These are phyloP conservation scores for Eremothecium cymbalariae DNA, from an alignment of 1,139 yeast species.

Conservation along the genomic window DNA sequence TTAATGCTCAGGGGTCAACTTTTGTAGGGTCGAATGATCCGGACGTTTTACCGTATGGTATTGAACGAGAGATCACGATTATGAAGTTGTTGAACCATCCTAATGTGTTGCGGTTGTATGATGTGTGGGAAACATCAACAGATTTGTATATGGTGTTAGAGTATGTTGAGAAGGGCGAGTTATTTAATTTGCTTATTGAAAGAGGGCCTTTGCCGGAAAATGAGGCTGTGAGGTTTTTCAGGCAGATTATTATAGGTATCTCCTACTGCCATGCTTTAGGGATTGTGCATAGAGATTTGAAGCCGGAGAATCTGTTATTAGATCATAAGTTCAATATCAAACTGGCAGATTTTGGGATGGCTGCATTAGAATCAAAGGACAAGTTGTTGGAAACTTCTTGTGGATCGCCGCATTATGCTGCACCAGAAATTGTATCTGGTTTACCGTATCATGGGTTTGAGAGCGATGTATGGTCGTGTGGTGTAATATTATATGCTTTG, in stretches of 20 bases:
- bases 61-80: constrained; percentile 89
- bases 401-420: constrained; percentile 98
- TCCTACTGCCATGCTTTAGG: constrained; percentile 90
- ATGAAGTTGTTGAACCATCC: constrained; percentile 89
- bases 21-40: constrained; percentile 39
- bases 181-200: constrained; percentile 84
- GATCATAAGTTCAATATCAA: constrained; percentile 86
- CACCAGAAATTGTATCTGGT: constrained; percentile 96
- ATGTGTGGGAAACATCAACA: constrained; percentile 96
- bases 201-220: constrained; percentile 80
- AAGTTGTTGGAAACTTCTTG: constrained; percentile 87
- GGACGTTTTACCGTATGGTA: constrained; percentile 77
- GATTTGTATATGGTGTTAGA: constrained; percentile 86
- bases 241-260: constrained; percentile 88
- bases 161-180: constrained; percentile 95
- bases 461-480: constrained; percentile 98
- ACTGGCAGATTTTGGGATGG: constrained; percentile 99
- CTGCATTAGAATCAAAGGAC: constrained; percentile 88
- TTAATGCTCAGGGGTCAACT: constrained; percentile 30
- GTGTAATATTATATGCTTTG: constrained; percentile 85
- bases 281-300: constrained; percentile 90
- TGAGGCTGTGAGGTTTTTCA: constrained; percentile 83
- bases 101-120: constrained; percentile 90
- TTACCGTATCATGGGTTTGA: constrained; percentile 93
- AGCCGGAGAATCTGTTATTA: constrained; percentile 84